A percentile compares a stretch with the other conserved stretches of the same genome.
Evolutionary conservation across 2,329 filamentous ascomycete species (phyloP).

Genomic region (Xylaria arbuscula): DNA sequence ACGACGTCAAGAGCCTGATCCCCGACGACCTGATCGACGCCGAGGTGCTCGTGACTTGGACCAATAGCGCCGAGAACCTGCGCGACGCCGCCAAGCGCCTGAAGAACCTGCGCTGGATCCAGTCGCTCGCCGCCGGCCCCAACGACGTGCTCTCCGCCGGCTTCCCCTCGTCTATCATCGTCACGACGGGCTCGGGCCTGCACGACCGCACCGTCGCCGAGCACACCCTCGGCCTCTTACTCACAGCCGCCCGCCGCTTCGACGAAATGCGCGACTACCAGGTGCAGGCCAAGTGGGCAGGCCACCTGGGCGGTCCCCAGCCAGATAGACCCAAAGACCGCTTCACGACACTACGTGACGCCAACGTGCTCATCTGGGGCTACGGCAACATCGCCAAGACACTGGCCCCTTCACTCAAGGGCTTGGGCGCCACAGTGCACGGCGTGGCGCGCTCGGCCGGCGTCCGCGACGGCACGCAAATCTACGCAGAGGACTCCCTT

Average conservation of each 20-base stretch:
- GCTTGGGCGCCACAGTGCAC: conserved; percentile 67
- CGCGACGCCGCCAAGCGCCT: conserved; percentile 66
- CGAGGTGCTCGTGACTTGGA: conserved; percentile 70
- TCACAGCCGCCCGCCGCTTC: conserved; percentile 66
- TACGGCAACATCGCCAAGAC: conserved; percentile 74
- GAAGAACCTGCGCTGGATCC: conserved; percentile 71
- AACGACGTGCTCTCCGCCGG: conserved; percentile 73
- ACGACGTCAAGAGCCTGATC: conserved; percentile 67
- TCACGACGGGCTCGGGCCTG: conserved; percentile 71
- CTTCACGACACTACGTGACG: conserved; percentile 70
- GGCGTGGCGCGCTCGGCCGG: conserved; percentile 68
- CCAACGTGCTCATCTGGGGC: conserved; percentile 70
- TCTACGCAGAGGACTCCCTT: conserved; percentile 66
- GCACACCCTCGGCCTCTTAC: conserved; percentile 69
- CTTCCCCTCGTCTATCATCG: conserved; percentile 61
- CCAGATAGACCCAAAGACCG: conserved; percentile 65
- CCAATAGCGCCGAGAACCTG: conserved; percentile 68
- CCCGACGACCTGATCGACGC: conserved; percentile 69
- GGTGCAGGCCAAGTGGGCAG: conserved; percentile 66
- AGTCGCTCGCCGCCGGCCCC: conserved; percentile 73
- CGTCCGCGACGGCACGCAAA: conserved; percentile 68
- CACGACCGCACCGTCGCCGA: conserved; percentile 74
- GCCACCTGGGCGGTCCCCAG: conserved; percentile 70
- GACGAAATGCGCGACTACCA: conserved; percentile 73
- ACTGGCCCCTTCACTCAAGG: conserved; percentile 64